Conservation (phyloP, 768 basidiomycete genomes). For the Pilatotrama ljubarskyi region DNA sequence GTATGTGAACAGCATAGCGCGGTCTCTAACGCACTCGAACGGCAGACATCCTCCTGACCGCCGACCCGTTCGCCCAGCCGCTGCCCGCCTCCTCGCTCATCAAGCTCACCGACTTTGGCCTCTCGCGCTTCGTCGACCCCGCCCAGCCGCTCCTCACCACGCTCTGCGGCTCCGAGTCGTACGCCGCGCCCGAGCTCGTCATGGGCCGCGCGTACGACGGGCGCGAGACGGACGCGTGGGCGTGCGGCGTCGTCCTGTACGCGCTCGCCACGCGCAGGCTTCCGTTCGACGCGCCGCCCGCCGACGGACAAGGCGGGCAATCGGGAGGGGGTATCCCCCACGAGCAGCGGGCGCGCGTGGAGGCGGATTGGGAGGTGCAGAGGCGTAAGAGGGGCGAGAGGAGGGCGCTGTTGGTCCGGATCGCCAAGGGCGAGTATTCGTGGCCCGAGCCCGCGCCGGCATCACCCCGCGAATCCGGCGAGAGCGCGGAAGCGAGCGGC, state of each 20-base stretch:
- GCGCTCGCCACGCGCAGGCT: constrained; percentile 68
- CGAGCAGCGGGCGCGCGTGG: constrained; percentile 29
- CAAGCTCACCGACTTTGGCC: constrained; percentile 87
- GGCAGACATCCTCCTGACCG: constrained; percentile 78
- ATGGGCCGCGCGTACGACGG: constrained; percentile 69
- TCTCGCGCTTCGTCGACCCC: constrained; percentile 81
- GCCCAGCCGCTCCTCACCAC: constrained; percentile 64
- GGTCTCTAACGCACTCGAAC: no score
- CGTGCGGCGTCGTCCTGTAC: constrained; percentile 84
- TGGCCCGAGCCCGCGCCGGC: constrained; percentile 67
- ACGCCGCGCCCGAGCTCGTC: constrained; percentile 63
- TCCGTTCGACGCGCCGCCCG: constrained; percentile 57
- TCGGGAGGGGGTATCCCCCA: constrained; percentile 5
- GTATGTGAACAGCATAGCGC: no score
- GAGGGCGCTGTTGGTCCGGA: constrained; percentile 68
- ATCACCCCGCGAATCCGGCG: background rate
- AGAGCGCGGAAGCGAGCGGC: constrained; percentile 31
- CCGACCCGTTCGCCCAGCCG: constrained; percentile 37
- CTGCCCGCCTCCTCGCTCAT: constrained; percentile 56
- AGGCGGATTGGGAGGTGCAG: constrained; percentile 28
- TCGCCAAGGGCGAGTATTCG: constrained; percentile 76
- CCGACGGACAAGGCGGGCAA: background rate
- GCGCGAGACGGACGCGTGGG: constrained; percentile 85
- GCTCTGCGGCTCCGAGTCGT: constrained; percentile 86
- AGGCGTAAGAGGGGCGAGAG: constrained; percentile 39